phyloP scores from a whole-genome alignment of 345 rosid genomes.

The Clausena lansium region DNA sequence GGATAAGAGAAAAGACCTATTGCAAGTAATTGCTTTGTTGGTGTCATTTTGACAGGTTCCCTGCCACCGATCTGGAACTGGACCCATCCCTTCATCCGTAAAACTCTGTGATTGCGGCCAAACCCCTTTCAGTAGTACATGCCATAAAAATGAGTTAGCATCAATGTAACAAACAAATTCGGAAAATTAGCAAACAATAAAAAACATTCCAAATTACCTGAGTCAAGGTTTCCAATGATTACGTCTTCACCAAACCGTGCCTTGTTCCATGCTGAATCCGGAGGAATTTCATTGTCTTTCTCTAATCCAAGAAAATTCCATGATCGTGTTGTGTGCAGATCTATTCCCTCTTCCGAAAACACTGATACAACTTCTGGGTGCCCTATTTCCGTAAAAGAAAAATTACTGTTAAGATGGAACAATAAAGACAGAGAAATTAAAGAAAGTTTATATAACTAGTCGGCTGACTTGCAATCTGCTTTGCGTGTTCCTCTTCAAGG shows the following conservation, averaged over 20 bases:
- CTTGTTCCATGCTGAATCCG: slow-evolving; percentile 43
- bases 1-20: slow-evolving; percentile 9
- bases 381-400: slow-evolving; percentile 26
- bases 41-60: slow-evolving; percentile 25
- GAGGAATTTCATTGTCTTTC: slow-evolving; percentile 33
- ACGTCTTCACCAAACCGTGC: slow-evolving; percentile 48
- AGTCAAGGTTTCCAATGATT: slow-evolving; percentile 64
- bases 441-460: too few species aligned
- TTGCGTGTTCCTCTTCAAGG: slow-evolving; percentile 30
- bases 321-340: slow-evolving; percentile 59
- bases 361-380: slow-evolving; percentile 62
- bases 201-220: slow-evolving; percentile 28
- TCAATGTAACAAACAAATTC: too few species aligned
- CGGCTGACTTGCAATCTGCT: slow-evolving; percentile 26
- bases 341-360: slow-evolving; percentile 47
- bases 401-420: neutral
- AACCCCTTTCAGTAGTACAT: slow-evolving; percentile 15
- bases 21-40: slow-evolving; percentile 19
- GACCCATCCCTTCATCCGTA: slow-evolving; percentile 28
- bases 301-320: slow-evolving; percentile 63
- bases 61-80: slow-evolving; percentile 28
- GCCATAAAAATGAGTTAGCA: too few species aligned
- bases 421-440: neutral
- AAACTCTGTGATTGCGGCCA: slow-evolving; percentile 44
- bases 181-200: too few species aligned